Evolutionary conservation across 2,329 filamentous ascomycete species (phyloP).

Genomic region (Bipolaris cookei): DNA sequence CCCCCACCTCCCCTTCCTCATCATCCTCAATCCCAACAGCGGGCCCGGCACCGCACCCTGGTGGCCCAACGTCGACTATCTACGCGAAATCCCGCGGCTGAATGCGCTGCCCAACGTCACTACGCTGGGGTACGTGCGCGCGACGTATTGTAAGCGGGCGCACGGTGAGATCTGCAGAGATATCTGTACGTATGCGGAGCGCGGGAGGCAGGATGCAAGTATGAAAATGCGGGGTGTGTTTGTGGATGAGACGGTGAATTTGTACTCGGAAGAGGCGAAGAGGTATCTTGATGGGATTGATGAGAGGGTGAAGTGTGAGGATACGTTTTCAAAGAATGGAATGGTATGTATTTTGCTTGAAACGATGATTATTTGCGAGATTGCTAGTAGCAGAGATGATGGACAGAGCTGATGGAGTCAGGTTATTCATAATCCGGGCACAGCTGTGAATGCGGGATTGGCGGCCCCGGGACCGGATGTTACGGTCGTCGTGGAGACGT

Average conservation of each 20-base stretch:
- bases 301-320: conserved; percentile 13
- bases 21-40: conserved; percentile 57
- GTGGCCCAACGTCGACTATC: conserved; percentile 57
- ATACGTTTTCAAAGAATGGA: conserved; percentile 14
- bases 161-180: conserved; percentile 53
- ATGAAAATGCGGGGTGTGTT: conserved; percentile 58
- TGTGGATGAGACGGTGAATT: conserved; percentile 57
- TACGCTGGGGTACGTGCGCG: conserved; percentile 59
- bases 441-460: conserved; percentile 29
- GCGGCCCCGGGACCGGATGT: conserved; percentile 34
- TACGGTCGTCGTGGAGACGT: conserved; percentile 35
- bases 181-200: conserved; percentile 55
- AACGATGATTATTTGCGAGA: too few species aligned
- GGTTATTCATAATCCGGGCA: conserved; percentile 43
- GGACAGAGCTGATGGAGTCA: conserved; percentile 11
- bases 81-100: conserved; percentile 52
- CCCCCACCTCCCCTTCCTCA: conserved; percentile 56
- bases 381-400: too few species aligned
- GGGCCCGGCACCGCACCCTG: conserved; percentile 55
- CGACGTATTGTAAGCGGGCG: conserved; percentile 53
- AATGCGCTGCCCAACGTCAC: conserved; percentile 54
- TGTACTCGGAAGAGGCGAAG: conserved; percentile 24
- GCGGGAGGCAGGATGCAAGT: conserved; percentile 41
- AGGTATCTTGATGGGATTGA: conserved; percentile 31
- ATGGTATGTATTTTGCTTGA: conserved; percentile 18